Base-by-base conservation (phyloP, 352 stramenopile genomes). In the Blastocystis sp. region DNA sequence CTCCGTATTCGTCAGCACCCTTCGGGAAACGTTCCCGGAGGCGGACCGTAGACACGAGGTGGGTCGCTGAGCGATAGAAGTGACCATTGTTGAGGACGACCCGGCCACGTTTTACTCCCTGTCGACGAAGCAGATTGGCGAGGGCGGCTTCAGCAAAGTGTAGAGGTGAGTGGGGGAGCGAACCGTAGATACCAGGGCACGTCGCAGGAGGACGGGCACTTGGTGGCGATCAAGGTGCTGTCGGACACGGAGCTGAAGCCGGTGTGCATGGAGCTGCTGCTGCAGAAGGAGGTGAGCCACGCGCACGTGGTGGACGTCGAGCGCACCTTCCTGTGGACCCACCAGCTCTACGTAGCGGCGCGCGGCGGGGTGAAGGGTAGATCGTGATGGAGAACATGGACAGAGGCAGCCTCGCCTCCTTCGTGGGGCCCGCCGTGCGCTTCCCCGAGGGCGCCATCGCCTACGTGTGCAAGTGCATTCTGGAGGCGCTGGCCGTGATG, bases 331-430 rank as follows among this genome's bases (percentile, higher is more conserved):
- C 11, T 40, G 19, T 88, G 84, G 87, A 89, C 82, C 21, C 71
- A 91, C 28, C 62, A 88, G 21, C 89, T 91, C 21, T 91, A 90
- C 48, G 66, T 76, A 34, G 40, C 10, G 28, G 42, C 24, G 28
- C 14, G 9, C 7, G 9, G 42, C 28, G 6, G 42, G 6, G 42
- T 76, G 7, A 68, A n/a, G 21, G 48, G 34, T 91, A 90, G 91
- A 97, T 98, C 89, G 92, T 96, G 63, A 96, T 98, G 93, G 95
- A 98, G 89, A 96, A 94, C 90, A 93, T 98, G 48, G 92, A 94
- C 14, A 94, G 94, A 1, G 94, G 94, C 0, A 95, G 93, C 0
- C 92, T 98, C 24, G 93, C 94, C 43, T 21, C 19, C 3, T 90
- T 93, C 60, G 94, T 97, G 91, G 91, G 92, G 28, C 91, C 91